phyloP scores from a whole-genome alignment of 2,329 filamentous ascomycete genomes.

The Pestalotiopsis sp. region DNA sequence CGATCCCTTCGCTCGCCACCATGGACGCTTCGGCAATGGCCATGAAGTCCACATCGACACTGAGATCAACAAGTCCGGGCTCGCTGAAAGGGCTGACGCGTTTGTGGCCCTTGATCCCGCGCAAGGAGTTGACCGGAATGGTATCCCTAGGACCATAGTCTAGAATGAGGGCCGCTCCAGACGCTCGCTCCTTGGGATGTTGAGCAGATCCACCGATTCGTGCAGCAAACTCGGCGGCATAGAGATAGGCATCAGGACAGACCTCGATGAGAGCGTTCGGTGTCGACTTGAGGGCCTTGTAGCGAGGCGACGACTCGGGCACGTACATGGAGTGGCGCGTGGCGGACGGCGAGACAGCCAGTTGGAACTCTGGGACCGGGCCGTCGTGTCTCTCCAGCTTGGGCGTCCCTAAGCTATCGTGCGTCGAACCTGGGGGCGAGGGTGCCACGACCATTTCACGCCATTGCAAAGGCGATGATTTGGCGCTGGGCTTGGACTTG shows the following conservation, averaged over 20 bases:
- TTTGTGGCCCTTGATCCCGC: conserved; percentile 80
- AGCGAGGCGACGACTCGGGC: conserved; percentile 79
- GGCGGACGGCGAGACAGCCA: conserved; percentile 73
- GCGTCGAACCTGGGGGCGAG: conserved; percentile 57
- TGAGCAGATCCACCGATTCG: conserved; percentile 74
- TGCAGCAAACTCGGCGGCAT: conserved; percentile 77
- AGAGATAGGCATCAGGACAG: conserved; percentile 83
- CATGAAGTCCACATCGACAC: conserved; percentile 90
- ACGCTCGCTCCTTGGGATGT: conserved; percentile 61
- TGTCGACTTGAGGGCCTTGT: conserved; percentile 70
- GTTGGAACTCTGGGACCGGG: conserved; percentile 81
- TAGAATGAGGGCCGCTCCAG: conserved; percentile 89
- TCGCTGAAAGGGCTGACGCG: conserved; percentile 77
- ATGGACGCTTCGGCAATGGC: conserved; percentile 83
- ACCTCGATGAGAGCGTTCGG: conserved; percentile 81
- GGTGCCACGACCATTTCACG: conserved; percentile 79
- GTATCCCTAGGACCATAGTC: conserved; percentile 85
- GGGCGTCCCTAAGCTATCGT: conserved; percentile 56
- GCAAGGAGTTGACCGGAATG: conserved; percentile 85
- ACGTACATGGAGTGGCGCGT: conserved; percentile 87
- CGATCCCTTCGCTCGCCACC: conserved; percentile 74
- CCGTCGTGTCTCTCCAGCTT: conserved; percentile 50
- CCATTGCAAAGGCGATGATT: conserved; percentile 62
- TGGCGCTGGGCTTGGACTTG: conserved; percentile 46
- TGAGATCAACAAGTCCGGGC: conserved; percentile 85